Evolutionary conservation across 2,329 filamentous ascomycete species (phyloP), one percentile per base, ranked within the genome.

Genomic region (Colletotrichum tofieldiae): DNA sequence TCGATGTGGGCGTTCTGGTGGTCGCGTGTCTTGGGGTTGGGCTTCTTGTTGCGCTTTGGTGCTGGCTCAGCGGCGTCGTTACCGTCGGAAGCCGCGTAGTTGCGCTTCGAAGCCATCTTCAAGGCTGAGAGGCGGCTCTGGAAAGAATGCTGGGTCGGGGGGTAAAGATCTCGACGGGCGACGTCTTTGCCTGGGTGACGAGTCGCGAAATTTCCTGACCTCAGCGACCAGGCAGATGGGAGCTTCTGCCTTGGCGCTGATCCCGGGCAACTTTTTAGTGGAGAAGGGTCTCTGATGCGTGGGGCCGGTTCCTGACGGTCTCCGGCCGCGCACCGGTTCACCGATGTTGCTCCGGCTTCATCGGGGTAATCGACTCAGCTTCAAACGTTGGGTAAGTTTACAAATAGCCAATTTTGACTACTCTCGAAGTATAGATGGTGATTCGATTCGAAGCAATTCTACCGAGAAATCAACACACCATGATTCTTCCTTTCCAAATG

Each of bases 1-100:
- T 94, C 88, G 71, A 91, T 86, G 60, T 83, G 82, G 5, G 84
- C 82, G 74, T 84, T 82, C 71, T 85, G 81, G 65, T 84, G 82
- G 63, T 84, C 81, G 72, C 81, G 81, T 68, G 80, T 72, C 76
- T 81, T 84, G 45, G 77, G 62, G 49, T 65, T 69, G 54, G 71
- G 73, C 54, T 78, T 76, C 72, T 78, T 80, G 73, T 47, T 59
- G 35, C 75, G 75, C 43, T 76, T 76, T 8, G 63, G 35, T 1
- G 69, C 76, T n/a, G 77, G 76, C 29, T 78, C 77, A 20, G 72
- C 74, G 5, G 68, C 45, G 20, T 81, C 77, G 65, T 75, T 77
- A 7, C 79, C 78, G 18, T 82, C 80, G 6, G 76, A 54, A 16
- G 80, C 79, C 23, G 78, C 76, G 35, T 78, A 69, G 2, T 79